Base-by-base conservation (phyloP, 805 yeast genomes). In the Candida stauntonica region DNA sequence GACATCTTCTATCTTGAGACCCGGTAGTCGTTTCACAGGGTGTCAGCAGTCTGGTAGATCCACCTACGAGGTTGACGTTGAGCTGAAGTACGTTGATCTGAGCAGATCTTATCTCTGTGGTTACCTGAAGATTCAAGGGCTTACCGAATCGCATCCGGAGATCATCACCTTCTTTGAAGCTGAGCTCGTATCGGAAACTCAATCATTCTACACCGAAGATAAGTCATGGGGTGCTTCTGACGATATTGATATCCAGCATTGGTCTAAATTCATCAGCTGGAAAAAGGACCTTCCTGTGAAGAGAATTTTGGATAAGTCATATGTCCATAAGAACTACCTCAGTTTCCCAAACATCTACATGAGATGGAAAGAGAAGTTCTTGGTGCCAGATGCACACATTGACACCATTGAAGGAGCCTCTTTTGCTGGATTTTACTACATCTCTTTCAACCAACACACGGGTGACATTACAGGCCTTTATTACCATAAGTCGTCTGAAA, bases 311-410 rank as follows among this genome's bases (percentile, higher is more conserved):
- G 39, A 39, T 4, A 38, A 44, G 38, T 42, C 42, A 12, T 56
- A 53, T 41, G 27, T 52, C 13, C 56, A 55, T 37, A 48, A 44
- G 26, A 52, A 66, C 42, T 63, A 54, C 35, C 35, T 62, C 30
- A 49, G 65, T 33, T 63, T 69, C 45, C 71, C 78, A 41, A 72
- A 65, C 51, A 62, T 89, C 5, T 89, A 79, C 57, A 89, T 89
- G 96, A 72, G 96, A 49, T 89, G 98, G 98, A 89, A 89, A 62
- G 98, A 89, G 60, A 76, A 79, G 52, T 87, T 87, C 54, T 63
- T 89, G 44, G 79, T 85, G 7, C 95, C 95, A 0, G 95, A 87
- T 61, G 79, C 87, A 64, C 40, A 74, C 24, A 29, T 54, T 11
- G 58, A 51, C 74, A 41, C 67, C 64, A 47, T 91, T 75, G 65